phyloP scores from a whole-genome alignment of 1,284 basidiomycete species.

The Jaminaea rosea region DNA sequence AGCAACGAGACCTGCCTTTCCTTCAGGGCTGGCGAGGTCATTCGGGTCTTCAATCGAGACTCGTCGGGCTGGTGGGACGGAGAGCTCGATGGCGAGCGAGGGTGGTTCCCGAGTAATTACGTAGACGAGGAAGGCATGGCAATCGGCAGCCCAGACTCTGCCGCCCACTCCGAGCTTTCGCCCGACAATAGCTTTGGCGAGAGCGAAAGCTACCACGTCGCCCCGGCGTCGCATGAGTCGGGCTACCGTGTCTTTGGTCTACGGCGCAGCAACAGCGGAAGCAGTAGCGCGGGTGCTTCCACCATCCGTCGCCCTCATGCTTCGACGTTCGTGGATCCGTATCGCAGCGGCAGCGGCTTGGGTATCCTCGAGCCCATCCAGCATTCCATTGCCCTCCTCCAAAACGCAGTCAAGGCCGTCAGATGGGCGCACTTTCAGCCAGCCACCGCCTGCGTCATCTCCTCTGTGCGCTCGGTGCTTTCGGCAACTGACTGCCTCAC shows the following conservation, averaged over 20 bases:
- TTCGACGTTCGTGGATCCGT: too few relatives aligned
- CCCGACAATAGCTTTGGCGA: not conserved
- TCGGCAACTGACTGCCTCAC: conserved; percentile 74
- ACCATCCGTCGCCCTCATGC: too few relatives aligned
- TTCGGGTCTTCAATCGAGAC: conserved; percentile 78
- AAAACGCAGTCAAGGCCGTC: conserved; percentile 68
- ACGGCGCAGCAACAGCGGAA: not conserved
- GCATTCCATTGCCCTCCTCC: conserved; percentile 74
- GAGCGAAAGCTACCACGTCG: not conserved
- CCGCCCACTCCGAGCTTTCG: not conserved
- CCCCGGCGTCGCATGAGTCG: not conserved
- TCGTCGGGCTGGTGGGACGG: conserved; percentile 97
- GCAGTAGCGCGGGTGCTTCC: not conserved
- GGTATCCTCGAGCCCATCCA: conserved; percentile 54
- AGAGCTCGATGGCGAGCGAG: conserved; percentile 58
- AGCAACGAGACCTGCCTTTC: conserved; percentile 59
- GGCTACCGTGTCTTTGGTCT: not conserved
- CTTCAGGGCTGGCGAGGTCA: conserved; percentile 80
- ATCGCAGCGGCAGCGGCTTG: not conserved
- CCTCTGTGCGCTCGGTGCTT: conserved; percentile 81
- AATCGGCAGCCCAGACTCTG: not conserved
- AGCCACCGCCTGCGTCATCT: conserved; percentile 68
- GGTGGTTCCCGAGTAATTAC: conserved; percentile 92
- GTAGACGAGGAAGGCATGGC: conserved; percentile 12
- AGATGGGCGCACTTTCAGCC: conserved; percentile 66